Conservation (phyloP, 169 alveolate genomes). For the Pseudocohnilembus persalinus region DNA sequence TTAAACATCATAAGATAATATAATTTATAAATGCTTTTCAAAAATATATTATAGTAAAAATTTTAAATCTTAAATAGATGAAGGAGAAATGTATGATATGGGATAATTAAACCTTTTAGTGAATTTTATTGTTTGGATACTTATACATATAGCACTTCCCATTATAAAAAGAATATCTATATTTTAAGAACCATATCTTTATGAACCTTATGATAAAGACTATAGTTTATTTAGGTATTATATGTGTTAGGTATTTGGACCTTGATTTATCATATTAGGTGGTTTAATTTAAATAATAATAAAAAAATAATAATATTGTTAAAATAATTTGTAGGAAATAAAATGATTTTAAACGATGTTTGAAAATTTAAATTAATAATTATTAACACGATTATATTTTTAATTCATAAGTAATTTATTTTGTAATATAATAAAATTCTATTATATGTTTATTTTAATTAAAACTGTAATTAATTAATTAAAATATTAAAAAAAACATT, state of each 20-base stretch:
- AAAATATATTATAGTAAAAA: neutral
- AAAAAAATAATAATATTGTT: neutral
- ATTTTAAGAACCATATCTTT: slow-evolving; percentile 1
- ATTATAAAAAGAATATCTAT: neutral
- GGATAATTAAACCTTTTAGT: neutral
- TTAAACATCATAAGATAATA: neutral
- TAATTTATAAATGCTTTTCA: neutral
- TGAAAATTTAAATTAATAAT: neutral
- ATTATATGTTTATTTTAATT: neutral
- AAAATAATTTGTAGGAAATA: no score
- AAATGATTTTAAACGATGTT: no score
- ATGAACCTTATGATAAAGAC: slow-evolving; percentile 14
- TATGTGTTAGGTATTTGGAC: slow-evolving; percentile 1
- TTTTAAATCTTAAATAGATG: neutral
- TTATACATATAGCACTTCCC: slow-evolving; percentile 7
- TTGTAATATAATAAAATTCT: no score
- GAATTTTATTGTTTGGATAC: neutral
- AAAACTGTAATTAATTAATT: neutral
- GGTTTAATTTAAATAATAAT: neutral
- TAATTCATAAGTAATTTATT: no score
- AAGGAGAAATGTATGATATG: slow-evolving; percentile 6
- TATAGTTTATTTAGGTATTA: neutral
- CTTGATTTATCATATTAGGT: neutral
- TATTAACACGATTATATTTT: neutral
- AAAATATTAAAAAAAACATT: neutral